phyloP scores from a whole-genome alignment of 179 eudicot species.

The Corrigiola litoralis region DNA sequence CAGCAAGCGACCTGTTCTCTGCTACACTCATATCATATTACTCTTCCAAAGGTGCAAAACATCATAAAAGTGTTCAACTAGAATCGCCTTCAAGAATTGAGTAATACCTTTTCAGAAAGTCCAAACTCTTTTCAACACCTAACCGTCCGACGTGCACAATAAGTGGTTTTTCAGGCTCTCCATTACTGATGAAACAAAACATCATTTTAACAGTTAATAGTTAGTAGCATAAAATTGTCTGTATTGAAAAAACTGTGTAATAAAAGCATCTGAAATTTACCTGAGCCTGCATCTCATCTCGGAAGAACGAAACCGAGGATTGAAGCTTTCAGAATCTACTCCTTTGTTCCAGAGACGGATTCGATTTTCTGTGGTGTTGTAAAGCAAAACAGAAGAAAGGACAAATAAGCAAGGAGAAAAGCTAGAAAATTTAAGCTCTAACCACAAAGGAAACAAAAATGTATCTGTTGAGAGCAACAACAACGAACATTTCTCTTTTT shows the following conservation, averaged over 20 bases:
- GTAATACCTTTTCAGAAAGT: conserved; percentile 79
- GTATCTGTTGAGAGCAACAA: no score
- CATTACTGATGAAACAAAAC: conserved; percentile 44
- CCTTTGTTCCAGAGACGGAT: conserved; percentile 98
- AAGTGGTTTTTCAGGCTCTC: conserved; percentile 81
- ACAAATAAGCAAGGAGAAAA: neutral
- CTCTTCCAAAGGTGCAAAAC: no score
- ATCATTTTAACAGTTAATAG: neutral
- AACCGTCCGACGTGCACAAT: conserved; percentile 94
- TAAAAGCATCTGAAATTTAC: conserved; percentile 25
- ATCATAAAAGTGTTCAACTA: neutral
- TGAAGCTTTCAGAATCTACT: conserved; percentile 93
- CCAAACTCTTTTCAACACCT: conserved; percentile 95
- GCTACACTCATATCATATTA: no score
- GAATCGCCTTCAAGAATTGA: neutral
- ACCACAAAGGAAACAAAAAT: no score
- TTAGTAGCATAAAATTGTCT: neutral
- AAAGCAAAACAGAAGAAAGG: conserved; percentile 8
- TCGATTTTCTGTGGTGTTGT: conserved; percentile 45
- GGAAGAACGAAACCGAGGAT: conserved; percentile 65
- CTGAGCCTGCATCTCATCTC: conserved; percentile 86
- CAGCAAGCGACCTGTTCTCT: no score
- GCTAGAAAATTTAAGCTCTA: neutral
- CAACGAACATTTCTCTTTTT: no score
- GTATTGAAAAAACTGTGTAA: neutral